These are phyloP conservation scores for Fallopia convolvulus DNA, from an alignment of 148 eudicot genomes.

Conservation along the genomic window DNA sequence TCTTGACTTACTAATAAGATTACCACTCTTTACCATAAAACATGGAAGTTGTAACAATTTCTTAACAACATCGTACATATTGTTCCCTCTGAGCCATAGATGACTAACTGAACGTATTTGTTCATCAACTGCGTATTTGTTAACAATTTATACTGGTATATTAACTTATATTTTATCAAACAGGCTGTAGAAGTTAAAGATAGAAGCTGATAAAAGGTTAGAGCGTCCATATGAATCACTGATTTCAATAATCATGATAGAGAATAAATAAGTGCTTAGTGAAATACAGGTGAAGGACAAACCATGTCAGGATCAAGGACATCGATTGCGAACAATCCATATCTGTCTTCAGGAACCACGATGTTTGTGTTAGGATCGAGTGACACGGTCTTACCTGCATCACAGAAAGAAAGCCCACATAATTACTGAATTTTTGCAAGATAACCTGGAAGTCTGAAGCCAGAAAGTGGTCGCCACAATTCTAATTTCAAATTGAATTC, in stretches of 20 bases:
- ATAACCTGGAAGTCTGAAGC: neutral
- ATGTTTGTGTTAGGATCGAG: conserved; percentile 58
- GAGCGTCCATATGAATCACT: neutral
- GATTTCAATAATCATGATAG: neutral
- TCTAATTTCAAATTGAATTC: neutral
- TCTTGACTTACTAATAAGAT: neutral
- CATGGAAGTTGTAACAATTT: neutral
- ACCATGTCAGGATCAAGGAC: conserved; percentile 91
- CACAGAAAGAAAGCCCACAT: neutral
- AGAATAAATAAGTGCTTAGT: neutral
- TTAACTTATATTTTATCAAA: neutral
- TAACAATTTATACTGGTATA: neutral
- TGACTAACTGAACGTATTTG: neutral
- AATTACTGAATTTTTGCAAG: neutral
- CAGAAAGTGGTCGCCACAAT: neutral
- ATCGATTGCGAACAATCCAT: conserved; percentile 92
- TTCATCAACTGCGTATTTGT: neutral
- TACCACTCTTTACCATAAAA: neutral
- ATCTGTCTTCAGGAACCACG: conserved; percentile 75
- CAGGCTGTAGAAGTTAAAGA: neutral
- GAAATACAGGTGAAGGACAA: conserved; percentile 10
- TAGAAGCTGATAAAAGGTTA: neutral
- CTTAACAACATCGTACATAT: neutral
- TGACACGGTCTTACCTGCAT: conserved; percentile 64
- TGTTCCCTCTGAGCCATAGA: neutral